Conservation (phyloP, 225 moss, liverwort and hornwort species). For the Polytrichum formosum region DNA sequence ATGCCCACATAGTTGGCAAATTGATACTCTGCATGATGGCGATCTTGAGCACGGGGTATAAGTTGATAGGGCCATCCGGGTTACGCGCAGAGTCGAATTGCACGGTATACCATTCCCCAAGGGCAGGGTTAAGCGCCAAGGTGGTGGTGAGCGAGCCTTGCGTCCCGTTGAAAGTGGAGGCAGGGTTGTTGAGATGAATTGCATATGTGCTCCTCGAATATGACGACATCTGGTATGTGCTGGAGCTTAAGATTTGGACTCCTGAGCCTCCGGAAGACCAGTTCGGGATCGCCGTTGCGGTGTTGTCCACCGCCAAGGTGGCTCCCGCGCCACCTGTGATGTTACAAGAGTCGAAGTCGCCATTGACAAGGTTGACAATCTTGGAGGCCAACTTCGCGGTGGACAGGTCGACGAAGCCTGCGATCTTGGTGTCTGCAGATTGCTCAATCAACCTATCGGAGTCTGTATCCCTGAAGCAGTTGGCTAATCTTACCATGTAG, state of each 20-base stretch:
- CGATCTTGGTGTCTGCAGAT: constrained; percentile 18
- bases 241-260: constrained; percentile 14
- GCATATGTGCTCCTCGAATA: constrained; percentile 9
- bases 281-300: constrained; percentile 18
- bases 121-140: constrained; percentile 19
- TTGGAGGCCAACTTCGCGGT: neutral
- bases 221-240: constrained; percentile 17
- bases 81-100: constrained; percentile 42
- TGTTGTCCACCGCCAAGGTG: constrained; percentile 1
- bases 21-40: constrained; percentile 25
- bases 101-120: constrained; percentile 33
- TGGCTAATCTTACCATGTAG: constrained; percentile 8
- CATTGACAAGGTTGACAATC: constrained; percentile 21
- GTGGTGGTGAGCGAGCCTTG: constrained; percentile 34
- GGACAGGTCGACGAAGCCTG: constrained; percentile 14
- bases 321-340: constrained; percentile 10
- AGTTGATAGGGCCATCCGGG: constrained; percentile 39
- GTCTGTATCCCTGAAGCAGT: constrained; percentile 14
- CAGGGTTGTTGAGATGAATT: constrained; percentile 47
- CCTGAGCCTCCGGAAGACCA: constrained; percentile 34
- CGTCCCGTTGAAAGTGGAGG: constrained; percentile 5
- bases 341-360: constrained; percentile 39
- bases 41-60: constrained; percentile 23
- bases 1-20: neutral
- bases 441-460: constrained; percentile 37